These are phyloP conservation scores for Didymella segeticola DNA, from an alignment of 2,329 filamentous ascomycete species.

Conservation along the genomic window DNA sequence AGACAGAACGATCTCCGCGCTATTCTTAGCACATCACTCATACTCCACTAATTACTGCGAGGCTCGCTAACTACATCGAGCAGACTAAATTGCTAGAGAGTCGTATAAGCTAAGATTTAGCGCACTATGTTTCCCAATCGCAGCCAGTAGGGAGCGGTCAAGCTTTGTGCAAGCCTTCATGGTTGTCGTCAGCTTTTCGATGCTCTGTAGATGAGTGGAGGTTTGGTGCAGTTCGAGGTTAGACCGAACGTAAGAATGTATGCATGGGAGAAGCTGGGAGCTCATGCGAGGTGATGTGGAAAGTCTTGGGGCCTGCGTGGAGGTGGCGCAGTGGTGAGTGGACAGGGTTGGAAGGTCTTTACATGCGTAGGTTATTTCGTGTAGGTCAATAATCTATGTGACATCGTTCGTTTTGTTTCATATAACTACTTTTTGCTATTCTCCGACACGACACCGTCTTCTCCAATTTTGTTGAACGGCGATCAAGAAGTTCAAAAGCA, in stretches of 20 bases:
- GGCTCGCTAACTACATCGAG: not conserved
- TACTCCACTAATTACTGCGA: not conserved
- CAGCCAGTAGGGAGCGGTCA: not conserved
- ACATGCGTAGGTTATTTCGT: too few species aligned
- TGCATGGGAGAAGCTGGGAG: not conserved
- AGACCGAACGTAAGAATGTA: not conserved
- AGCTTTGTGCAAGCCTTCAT: slow-evolving; percentile 10
- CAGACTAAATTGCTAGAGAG: not conserved
- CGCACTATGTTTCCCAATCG: slow-evolving; percentile 3
- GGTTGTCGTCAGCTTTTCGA: not conserved
- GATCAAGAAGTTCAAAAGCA: not conserved
- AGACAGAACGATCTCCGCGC: not conserved
- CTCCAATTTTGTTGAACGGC: not conserved
- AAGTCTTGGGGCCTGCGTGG: not conserved
- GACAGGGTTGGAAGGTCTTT: too few species aligned
- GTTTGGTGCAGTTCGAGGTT: not conserved
- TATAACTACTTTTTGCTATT: not conserved
- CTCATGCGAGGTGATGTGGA: not conserved
- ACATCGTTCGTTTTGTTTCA: not conserved
- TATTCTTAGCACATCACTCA: not conserved
- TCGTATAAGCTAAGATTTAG: not conserved
- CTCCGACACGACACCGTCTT: not conserved
- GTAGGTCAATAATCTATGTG: not conserved
- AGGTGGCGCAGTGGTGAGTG: not conserved
- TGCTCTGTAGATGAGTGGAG: not conserved